Evolutionary conservation across 1,284 basidiomycete genomes (phyloP).

Genomic region (Cryptococcus neoformans): DNA sequence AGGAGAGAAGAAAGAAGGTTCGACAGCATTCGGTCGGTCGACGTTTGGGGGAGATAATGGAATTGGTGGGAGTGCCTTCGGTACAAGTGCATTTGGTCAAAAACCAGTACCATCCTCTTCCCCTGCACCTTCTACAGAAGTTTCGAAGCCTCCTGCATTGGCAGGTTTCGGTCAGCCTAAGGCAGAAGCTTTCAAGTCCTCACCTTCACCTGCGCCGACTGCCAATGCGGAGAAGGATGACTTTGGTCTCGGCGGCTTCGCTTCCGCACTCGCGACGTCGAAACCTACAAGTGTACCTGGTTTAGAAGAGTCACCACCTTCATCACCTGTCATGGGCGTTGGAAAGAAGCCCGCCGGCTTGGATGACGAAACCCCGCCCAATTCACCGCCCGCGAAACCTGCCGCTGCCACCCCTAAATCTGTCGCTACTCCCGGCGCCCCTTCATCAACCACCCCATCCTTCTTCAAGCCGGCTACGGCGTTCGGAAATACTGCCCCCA

Average conservation of each 20-base stretch:
- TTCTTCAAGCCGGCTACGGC: slow-evolving; percentile 46
- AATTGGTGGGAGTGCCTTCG: slow-evolving; percentile 10
- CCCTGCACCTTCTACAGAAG: not conserved
- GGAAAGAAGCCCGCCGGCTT: slow-evolving; percentile 6
- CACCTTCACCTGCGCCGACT: not conserved
- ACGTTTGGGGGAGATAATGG: slow-evolving; percentile 12
- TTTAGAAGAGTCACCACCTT: slow-evolving; percentile 31
- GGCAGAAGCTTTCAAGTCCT: not conserved
- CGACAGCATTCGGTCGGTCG: not conserved
- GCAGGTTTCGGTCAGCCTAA: slow-evolving; percentile 4
- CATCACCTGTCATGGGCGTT: slow-evolving; percentile 19
- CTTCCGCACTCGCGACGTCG: slow-evolving; percentile 23
- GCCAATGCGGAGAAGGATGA: slow-evolving; percentile 14
- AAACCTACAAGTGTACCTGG: slow-evolving; percentile 23
- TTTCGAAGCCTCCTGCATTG: slow-evolving; percentile 4
- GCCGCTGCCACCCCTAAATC: slow-evolving; percentile 2
- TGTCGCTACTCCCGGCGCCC: not conserved
- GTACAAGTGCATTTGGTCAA: slow-evolving; percentile 10
- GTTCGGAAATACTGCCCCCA: slow-evolving; percentile 26
- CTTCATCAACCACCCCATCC: slow-evolving; percentile 13
- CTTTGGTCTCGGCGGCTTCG: slow-evolving; percentile 39
- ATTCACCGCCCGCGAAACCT: slow-evolving; percentile 12
- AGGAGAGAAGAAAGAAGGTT: too few relatives aligned
- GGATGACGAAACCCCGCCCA: slow-evolving; percentile 25
- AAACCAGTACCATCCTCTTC: slow-evolving; percentile 9